Evolutionary conservation across 140 eudicot species (phyloP), one percentile per base, ranked within the genome.

Genomic region (Erigeron philadelphicus): DNA sequence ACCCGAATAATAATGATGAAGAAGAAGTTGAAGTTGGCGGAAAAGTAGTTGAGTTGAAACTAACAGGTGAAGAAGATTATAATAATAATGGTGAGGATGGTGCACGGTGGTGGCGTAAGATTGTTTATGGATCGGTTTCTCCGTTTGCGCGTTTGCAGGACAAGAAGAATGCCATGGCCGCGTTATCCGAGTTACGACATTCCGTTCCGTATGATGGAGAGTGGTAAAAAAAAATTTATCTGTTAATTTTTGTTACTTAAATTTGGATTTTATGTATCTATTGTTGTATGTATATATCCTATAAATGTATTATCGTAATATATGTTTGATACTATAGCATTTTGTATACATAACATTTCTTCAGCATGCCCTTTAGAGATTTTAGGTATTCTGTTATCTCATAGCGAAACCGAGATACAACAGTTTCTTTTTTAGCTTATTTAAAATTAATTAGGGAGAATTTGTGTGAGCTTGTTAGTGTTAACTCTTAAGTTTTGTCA

Each of bases 71-170:
- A 25, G 81, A 78, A 3, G 84, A 72, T 0, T 87, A 66, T 42
- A 79, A 79, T 43, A 95, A 83, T 35, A 73, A 75, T 1, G 90
- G 85, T 15, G 83, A 84, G 38, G 38, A 31, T 31, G 3, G 5
- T 8, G 83, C 81, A 1, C 81, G 75, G 80, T 80, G 97, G 99
- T 78, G 97, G 82, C 38, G 38, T 31, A 83, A 91, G 43, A 81
- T 94, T 9, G 95, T 79, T 0, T 89, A 94, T 42, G 95, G 95
- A 11, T 94, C 99, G 0, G 95, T 87, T 12, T 57, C 91, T 35
- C 99, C 99, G 0, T 94, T 87, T 61, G 99, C 95, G 52, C 83
- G 87, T 73, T 81, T 94, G 43, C 97, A 89, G 83, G 85, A 88
- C 75, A 85, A 82, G 71, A 94, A 94, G 78, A 82, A 94, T 64